phyloP scores from a whole-genome alignment of 768 basidiomycete species.

The Pleurotus djamor region DNA sequence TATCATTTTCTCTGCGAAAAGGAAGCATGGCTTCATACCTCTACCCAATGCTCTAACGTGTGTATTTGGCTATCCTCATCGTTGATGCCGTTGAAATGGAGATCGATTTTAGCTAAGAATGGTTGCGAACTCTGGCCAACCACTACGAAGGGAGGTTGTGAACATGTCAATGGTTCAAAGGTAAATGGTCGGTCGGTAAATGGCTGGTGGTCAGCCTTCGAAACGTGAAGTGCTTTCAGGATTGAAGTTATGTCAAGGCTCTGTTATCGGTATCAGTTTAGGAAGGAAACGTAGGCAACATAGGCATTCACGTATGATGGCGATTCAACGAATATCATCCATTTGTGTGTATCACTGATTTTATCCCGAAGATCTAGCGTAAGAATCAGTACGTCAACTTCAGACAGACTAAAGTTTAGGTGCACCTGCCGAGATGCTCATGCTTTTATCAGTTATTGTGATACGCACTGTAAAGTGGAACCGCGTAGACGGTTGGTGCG shows the following conservation, averaged over 20 bases:
- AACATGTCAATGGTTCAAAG: slow-evolving; percentile 16
- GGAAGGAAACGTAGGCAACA: neutral
- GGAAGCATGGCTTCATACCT: slow-evolving; percentile 27
- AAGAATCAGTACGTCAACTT: neutral
- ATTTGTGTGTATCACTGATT: slow-evolving; percentile 39
- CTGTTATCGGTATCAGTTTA: slow-evolving; percentile 18
- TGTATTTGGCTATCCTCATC: slow-evolving; percentile 8
- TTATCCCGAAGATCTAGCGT: slow-evolving; percentile 26
- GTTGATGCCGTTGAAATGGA: slow-evolving; percentile 38
- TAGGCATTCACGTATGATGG: slow-evolving; percentile 44
- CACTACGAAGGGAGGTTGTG: slow-evolving; percentile 41
- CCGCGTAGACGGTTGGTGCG: slow-evolving; percentile 7
- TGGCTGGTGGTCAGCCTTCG: slow-evolving; percentile 10
- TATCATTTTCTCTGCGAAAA: neutral
- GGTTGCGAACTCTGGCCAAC: slow-evolving; percentile 38
- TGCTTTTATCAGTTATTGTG: slow-evolving; percentile 44
- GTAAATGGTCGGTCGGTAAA: slow-evolving; percentile 12
- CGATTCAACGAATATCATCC: slow-evolving; percentile 54
- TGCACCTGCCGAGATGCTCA: slow-evolving; percentile 43
- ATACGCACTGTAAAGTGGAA: slow-evolving; percentile 51
- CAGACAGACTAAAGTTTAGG: neutral
- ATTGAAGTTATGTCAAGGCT: slow-evolving; percentile 43
- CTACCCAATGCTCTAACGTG: slow-evolving; percentile 53
- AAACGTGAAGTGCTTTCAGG: slow-evolving; percentile 35
- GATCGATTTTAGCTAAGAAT: slow-evolving; percentile 45